phyloP scores from a whole-genome alignment of 768 basidiomycete species.

The Pleurotus giganteus region DNA sequence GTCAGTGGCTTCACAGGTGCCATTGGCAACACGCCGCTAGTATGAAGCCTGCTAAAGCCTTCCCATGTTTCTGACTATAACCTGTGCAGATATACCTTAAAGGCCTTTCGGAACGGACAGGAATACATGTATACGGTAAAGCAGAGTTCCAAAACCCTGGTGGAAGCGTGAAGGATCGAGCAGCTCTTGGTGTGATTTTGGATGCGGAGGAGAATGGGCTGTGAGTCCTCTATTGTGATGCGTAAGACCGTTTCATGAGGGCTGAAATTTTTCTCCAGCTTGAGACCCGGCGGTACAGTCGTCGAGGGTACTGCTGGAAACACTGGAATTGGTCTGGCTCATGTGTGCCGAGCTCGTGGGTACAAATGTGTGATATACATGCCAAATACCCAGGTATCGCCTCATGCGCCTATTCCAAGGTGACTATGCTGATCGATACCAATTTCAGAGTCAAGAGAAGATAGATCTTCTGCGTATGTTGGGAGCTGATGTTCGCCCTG shows the following conservation, averaged over 20 bases:
- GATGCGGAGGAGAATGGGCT: slow-evolving; percentile 84
- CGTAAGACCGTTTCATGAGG: not conserved
- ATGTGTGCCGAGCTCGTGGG: slow-evolving; percentile 88
- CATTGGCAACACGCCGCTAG: slow-evolving; percentile 92
- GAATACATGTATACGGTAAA: slow-evolving; percentile 87
- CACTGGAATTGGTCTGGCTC: slow-evolving; percentile 94
- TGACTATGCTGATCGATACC: not conserved
- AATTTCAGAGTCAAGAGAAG: slow-evolving; percentile 89
- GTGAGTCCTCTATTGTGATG: slow-evolving; percentile 41
- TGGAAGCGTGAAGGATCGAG: slow-evolving; percentile 96
- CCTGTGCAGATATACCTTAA: slow-evolving; percentile 76
- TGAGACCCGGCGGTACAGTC: slow-evolving; percentile 92
- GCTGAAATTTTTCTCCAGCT: slow-evolving; percentile 33
- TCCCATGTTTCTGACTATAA: not conserved
- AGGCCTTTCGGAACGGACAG: slow-evolving; percentile 76
- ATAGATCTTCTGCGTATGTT: slow-evolving; percentile 97
- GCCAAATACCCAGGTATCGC: slow-evolving; percentile 82
- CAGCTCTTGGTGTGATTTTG: slow-evolving; percentile 82
- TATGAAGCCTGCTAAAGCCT: slow-evolving; percentile 31
- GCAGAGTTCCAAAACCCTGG: slow-evolving; percentile 99
- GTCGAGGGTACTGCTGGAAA: slow-evolving; percentile 99
- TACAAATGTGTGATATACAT: slow-evolving; percentile 99
- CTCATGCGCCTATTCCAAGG: not conserved
- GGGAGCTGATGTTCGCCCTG: slow-evolving; percentile 94
- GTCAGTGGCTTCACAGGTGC: slow-evolving; percentile 84